Percentiles rank a stretch among this genome's conserved stretches.
Conservation (phyloP, 2,329 filamentous ascomycete genomes). For the Stachybotrys chlorohalonatus region DNA sequence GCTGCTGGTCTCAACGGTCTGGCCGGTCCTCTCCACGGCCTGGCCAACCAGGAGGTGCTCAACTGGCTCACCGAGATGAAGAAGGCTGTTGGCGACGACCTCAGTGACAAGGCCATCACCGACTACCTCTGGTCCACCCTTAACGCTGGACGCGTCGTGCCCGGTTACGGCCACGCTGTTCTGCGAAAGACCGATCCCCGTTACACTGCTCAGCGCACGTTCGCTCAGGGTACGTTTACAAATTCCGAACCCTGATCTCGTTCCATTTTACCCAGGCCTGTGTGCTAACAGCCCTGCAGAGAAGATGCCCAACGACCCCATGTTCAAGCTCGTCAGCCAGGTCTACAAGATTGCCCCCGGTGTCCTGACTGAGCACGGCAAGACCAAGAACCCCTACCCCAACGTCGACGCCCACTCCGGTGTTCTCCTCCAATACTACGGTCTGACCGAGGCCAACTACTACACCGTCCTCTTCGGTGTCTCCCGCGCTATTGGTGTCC, state of each 20-base stretch:
- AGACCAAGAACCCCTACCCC: conserved; percentile 99
- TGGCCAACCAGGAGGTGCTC: conserved; percentile 99
- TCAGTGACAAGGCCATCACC: conserved; percentile 93
- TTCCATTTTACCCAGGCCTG: not conserved
- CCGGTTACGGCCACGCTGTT: conserved; percentile 96
- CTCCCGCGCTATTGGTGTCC: conserved; percentile 92
- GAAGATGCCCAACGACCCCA: conserved; percentile 92
- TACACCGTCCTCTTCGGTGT: conserved; percentile 99
- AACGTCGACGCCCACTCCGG: conserved; percentile 99
- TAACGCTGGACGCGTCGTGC: conserved; percentile 90
- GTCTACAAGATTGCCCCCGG: conserved; percentile 99
- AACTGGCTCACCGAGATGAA: conserved; percentile 99
- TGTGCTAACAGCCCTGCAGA: conserved; percentile 30
- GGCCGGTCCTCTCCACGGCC: conserved; percentile 93
- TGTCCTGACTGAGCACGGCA: conserved; percentile 98
- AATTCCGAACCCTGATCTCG: not conserved
- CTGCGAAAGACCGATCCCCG: conserved; percentile 99
- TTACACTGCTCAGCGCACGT: conserved; percentile 96
- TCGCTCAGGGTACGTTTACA: conserved; percentile 55
- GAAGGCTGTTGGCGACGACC: conserved; percentile 83
- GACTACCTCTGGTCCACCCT: conserved; percentile 98
- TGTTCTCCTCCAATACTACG: conserved; percentile 99
- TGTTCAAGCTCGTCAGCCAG: conserved; percentile 99
- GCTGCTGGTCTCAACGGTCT: conserved; percentile 97
- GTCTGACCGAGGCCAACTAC: conserved; percentile 97